Evolutionary conservation across 371 early-diverging fungal species (phyloP).

Genomic region (Cokeromyces recurvatus): DNA sequence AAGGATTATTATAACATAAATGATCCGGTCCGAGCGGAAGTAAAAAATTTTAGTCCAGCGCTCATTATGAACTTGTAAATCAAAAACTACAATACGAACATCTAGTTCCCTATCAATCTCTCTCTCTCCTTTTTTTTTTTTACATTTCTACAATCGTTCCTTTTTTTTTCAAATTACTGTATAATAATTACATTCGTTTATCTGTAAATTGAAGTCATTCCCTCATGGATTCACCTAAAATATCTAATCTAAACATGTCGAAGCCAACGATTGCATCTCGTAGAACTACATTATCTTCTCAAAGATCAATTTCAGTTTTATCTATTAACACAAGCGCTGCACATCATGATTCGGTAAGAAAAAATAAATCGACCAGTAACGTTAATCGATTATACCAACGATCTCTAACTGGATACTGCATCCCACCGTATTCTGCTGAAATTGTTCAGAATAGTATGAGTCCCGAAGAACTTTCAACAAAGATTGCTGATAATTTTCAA

Average conservation of each 20-base stretch:
- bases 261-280: conserved; percentile 18
- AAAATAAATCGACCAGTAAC: conserved; percentile 4
- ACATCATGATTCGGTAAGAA: conserved; percentile 9
- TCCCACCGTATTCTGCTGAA: no score
- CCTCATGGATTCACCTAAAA: no score
- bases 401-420: not conserved
- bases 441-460: conserved; percentile 3
- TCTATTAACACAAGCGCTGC: conserved; percentile 17
- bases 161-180: no score
- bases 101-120: not conserved
- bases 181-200: no score
- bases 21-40: no score
- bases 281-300: conserved; percentile 7
- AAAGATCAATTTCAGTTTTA: conserved; percentile 10
- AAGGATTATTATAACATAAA: no score
- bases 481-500: conserved; percentile 41
- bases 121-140: no score
- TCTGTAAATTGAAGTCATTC: not conserved
- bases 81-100: no score
- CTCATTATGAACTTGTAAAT: no score
- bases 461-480: conserved; percentile 27
- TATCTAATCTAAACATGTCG: no score
- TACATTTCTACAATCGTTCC: no score
- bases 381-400: not conserved
- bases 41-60: no score